Conservation (phyloP, 2,329 filamentous ascomycete genomes). For the Exophiala sp. region DNA sequence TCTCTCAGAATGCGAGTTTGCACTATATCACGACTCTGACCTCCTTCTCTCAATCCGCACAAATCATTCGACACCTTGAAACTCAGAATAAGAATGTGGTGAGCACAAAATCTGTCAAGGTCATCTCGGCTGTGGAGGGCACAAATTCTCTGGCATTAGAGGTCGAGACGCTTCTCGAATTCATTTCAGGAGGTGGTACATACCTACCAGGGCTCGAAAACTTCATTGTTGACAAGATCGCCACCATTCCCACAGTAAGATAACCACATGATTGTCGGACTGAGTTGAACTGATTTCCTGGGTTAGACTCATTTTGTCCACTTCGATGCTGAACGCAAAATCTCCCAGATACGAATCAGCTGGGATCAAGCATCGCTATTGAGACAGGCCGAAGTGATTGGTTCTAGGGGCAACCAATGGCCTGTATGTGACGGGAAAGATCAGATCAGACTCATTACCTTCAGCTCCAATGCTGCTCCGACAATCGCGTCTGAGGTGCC, state of each 20-base stretch:
- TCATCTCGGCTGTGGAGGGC: constrained; percentile 72
- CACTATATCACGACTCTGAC: constrained; percentile 90
- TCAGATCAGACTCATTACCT: constrained; percentile 72
- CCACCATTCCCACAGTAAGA: constrained; percentile 76
- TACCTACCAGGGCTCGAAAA: constrained; percentile 91
- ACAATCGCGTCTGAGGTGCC: constrained; percentile 23
- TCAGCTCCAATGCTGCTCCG: constrained; percentile 40
- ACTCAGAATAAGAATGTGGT: constrained; percentile 65
- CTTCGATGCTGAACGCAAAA: constrained; percentile 73
- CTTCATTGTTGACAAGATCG: constrained; percentile 78
- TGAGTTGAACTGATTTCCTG: not conserved
- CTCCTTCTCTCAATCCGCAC: constrained; percentile 64
- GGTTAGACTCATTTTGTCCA: constrained; percentile 79
- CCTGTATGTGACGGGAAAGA: constrained; percentile 85
- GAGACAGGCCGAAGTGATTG: constrained; percentile 91
- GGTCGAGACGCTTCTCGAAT: constrained; percentile 78
- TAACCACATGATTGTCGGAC: constrained; percentile 8
- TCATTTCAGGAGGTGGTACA: constrained; percentile 73
- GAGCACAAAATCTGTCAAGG: constrained; percentile 76
- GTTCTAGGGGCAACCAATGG: constrained; percentile 86
- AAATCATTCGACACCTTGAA: constrained; percentile 79
- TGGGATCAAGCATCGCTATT: constrained; percentile 95
- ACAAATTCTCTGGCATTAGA: constrained; percentile 68
- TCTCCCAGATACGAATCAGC: constrained; percentile 79
- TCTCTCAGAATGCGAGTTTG: constrained; percentile 65